Conservation (phyloP, 257 asterid species). For the Nicotiana tabacum region DNA sequence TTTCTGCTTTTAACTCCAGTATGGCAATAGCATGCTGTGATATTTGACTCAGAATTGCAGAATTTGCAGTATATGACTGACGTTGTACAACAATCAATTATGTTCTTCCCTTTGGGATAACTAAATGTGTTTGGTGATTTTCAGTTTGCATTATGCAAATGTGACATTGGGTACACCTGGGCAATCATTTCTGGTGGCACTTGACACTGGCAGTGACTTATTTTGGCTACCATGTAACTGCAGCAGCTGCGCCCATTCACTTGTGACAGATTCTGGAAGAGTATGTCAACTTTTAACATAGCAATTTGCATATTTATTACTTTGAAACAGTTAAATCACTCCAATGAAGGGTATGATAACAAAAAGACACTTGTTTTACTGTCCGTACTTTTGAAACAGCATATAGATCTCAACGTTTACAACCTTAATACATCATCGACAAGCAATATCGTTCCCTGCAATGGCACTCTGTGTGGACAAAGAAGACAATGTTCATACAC, state of each 20-base stretch:
- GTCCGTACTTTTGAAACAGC: conserved; percentile 36
- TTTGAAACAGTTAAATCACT: no score
- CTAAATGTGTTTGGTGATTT: conserved; percentile 8
- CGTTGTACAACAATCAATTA: background rate
- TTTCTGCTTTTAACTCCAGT: background rate
- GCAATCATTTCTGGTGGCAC: conserved; percentile 67
- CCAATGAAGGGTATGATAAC: no score
- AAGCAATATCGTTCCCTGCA: conserved; percentile 60
- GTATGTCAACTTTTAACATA: conserved; percentile 21
- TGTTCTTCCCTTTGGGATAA: background rate
- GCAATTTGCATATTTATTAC: background rate
- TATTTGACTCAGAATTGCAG: background rate
- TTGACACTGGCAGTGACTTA: conserved; percentile 95
- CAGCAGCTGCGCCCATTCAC: conserved; percentile 42
- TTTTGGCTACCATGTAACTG: conserved; percentile 98
- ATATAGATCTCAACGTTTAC: conserved; percentile 57
- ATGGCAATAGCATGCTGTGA: background rate
- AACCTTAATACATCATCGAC: conserved; percentile 65
- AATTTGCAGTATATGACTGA: background rate
- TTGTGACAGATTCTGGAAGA: conserved; percentile 41
- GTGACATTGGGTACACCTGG: conserved; percentile 78
- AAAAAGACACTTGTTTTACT: no score
- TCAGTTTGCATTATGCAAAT: conserved; percentile 87
- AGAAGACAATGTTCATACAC: conserved; percentile 42
- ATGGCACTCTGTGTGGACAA: conserved; percentile 58